Evolutionary conservation across 1,284 basidiomycete genomes (phyloP).

Genomic region (Earliella scabrosa): DNA sequence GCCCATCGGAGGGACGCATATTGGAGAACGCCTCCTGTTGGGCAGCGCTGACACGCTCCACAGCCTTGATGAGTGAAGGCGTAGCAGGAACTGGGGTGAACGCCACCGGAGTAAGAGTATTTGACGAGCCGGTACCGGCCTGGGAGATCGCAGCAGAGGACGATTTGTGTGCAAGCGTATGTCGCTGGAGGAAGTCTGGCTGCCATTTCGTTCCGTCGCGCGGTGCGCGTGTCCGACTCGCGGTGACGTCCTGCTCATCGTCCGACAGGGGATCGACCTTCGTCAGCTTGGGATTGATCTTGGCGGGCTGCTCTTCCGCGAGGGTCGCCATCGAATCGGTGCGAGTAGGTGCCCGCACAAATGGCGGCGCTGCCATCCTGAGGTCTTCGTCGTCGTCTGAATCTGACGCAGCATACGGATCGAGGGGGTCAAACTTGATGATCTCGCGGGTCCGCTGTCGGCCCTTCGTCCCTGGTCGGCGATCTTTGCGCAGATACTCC

Average conservation of each 20-base stretch:
- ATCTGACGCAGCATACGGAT: conserved; percentile 39
- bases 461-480: conserved; percentile 22
- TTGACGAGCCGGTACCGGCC: conserved; percentile 14
- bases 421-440: conserved; percentile 52
- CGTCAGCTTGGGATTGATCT: not conserved
- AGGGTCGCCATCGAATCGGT: conserved; percentile 23
- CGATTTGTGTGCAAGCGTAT: conserved; percentile 18
- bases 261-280: conserved; percentile 15
- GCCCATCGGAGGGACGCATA: conserved; percentile 6
- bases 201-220: conserved; percentile 34
- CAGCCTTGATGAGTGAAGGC: conserved; percentile 61
- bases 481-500: conserved; percentile 31
- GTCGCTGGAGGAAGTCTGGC: conserved; percentile 38
- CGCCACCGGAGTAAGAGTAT: conserved; percentile 21
- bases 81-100: conserved; percentile 57
- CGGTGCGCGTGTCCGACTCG: not conserved
- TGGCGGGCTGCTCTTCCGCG: conserved; percentile 12
- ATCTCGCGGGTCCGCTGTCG: conserved; percentile 42
- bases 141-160: conserved; percentile 16
- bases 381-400: conserved; percentile 37
- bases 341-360: conserved; percentile 18
- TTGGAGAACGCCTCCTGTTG: conserved; percentile 50
- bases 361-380: conserved; percentile 16
- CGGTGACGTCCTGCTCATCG: conserved; percentile 20
- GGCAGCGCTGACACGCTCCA: conserved; percentile 58